Conservation (phyloP, 371 early-diverging fungal species). For the Lichtheimia ramosa region DNA sequence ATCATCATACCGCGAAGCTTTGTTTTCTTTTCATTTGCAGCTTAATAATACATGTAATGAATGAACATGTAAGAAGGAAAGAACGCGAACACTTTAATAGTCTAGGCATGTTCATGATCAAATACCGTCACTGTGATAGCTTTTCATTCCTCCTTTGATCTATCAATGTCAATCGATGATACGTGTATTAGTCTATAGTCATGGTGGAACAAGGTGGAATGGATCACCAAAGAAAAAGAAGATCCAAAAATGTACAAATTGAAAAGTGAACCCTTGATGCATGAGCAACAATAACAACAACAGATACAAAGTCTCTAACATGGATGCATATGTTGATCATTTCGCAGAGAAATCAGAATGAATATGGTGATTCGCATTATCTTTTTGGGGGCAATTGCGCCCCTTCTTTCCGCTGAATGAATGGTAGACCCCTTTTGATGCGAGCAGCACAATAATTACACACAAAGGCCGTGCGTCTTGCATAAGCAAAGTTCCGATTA, state of each 20-base stretch:
- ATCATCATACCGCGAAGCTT: too few species aligned
- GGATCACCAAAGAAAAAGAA: too few species aligned
- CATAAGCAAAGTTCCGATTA: conserved; percentile 14
- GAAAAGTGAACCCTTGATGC: conserved; percentile 10
- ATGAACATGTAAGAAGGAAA: too few species aligned
- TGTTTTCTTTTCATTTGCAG: too few species aligned
- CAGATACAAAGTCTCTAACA: not conserved
- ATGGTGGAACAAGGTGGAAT: too few species aligned
- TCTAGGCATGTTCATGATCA: too few species aligned
- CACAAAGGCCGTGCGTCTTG: conserved; percentile 10
- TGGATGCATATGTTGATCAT: not conserved
- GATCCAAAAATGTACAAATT: conserved; percentile 8
- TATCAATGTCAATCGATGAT: too few species aligned
- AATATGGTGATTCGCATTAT: not conserved
- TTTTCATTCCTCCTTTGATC: too few species aligned
- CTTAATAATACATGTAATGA: too few species aligned
- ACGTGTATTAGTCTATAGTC: too few species aligned
- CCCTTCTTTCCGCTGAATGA: not conserved
- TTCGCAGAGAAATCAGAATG: not conserved
- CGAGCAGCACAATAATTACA: conserved; percentile 3
- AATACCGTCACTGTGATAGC: too few species aligned
- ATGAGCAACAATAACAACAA: conserved; percentile 5
- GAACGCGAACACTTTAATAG: too few species aligned
- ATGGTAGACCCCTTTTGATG: conserved; percentile 2
- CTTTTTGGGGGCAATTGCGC: not conserved